These are phyloP conservation scores for Jacaranda copaia DNA, from an alignment of 257 asterid genomes.

Conservation along the genomic window DNA sequence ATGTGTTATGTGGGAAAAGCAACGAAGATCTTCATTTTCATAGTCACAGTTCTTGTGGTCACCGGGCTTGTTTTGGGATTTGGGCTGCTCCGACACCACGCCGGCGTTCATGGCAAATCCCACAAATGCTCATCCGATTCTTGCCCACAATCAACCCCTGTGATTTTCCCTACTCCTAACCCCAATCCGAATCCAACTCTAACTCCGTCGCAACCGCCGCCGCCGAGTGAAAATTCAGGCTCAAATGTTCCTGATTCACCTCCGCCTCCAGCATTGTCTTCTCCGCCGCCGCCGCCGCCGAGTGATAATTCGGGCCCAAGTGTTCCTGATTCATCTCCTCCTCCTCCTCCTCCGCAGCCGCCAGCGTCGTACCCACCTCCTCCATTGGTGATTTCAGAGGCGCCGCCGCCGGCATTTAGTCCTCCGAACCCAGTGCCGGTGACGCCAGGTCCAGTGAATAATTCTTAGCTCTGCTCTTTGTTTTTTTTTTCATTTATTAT, in stretches of 20 bases:
- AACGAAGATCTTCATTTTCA: conserved; percentile 94
- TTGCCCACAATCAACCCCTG: conserved; percentile 54
- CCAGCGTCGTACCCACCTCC: conserved; percentile 43
- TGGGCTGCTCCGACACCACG: conserved; percentile 49
- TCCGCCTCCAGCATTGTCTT: conserved; percentile 40
- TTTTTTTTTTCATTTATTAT: conserved; percentile 15
- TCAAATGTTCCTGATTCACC: conserved; percentile 43
- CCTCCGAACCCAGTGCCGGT: conserved; percentile 66
- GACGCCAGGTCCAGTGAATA: conserved; percentile 73
- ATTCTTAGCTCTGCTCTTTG: conserved; percentile 43
- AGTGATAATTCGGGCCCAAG: conserved; percentile 41
- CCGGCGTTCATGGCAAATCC: conserved; percentile 21
- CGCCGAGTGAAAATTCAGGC: conserved; percentile 42
- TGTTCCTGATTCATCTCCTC: conserved; percentile 52
- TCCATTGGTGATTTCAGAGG: conserved; percentile 45
- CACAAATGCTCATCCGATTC: conserved; percentile 55
- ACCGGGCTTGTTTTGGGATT: conserved; percentile 73
- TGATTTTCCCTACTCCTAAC: conserved; percentile 42
- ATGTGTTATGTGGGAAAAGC: conserved; percentile 94
- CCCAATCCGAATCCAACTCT: conserved; percentile 37
- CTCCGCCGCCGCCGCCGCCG: conserved; percentile 50
- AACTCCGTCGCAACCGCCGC: conserved; percentile 30
- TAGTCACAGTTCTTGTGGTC: conserved; percentile 59
- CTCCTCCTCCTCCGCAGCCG: conserved; percentile 57
- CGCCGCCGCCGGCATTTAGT: conserved; percentile 70